Conservation (phyloP, 768 basidiomycete genomes). For the Stropharia rugosoannulata region DNA sequence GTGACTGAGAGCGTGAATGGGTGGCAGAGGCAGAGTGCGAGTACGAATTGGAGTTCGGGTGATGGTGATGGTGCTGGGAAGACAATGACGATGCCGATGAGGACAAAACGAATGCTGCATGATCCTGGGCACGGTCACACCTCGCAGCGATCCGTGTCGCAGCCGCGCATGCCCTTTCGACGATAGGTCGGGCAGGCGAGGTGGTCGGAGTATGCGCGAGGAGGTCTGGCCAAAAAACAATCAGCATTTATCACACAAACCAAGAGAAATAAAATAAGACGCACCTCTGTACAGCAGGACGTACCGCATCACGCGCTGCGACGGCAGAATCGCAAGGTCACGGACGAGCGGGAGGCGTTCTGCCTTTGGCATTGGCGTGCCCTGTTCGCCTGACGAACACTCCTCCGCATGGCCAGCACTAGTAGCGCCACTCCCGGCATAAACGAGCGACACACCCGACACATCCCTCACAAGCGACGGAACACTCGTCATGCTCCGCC, state of each 20-base stretch:
- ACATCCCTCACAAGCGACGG: constrained; percentile 11
- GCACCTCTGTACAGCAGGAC: constrained; percentile 59
- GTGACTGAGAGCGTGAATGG: too few relatives aligned
- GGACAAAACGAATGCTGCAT: constrained; percentile 21
- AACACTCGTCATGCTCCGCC: constrained; percentile 23
- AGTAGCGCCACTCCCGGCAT: constrained; percentile 1
- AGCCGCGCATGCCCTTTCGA: constrained; percentile 26
- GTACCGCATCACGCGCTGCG: constrained; percentile 64
- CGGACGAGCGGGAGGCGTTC: constrained; percentile 31
- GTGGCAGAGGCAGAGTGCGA: too few relatives aligned
- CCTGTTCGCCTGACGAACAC: neutral
- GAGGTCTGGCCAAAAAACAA: constrained; percentile 45
- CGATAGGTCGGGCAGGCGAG: constrained; percentile 34
- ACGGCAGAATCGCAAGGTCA: constrained; percentile 66
- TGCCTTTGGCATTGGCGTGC: neutral
- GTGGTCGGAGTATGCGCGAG: constrained; percentile 47
- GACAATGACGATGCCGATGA: neutral
- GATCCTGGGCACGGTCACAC: constrained; percentile 25
- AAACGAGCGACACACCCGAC: constrained; percentile 10
- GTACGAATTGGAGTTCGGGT: too few relatives aligned
- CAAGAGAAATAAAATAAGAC: constrained; percentile 12
- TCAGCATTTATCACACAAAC: neutral
- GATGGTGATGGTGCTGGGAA: constrained; percentile 27
- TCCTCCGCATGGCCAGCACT: constrained; percentile 2
- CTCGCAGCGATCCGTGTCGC: constrained; percentile 26